These are phyloP conservation scores for Hemileccinum rubropunctum DNA, from an alignment of 768 basidiomycete species.

Conservation along the genomic window DNA sequence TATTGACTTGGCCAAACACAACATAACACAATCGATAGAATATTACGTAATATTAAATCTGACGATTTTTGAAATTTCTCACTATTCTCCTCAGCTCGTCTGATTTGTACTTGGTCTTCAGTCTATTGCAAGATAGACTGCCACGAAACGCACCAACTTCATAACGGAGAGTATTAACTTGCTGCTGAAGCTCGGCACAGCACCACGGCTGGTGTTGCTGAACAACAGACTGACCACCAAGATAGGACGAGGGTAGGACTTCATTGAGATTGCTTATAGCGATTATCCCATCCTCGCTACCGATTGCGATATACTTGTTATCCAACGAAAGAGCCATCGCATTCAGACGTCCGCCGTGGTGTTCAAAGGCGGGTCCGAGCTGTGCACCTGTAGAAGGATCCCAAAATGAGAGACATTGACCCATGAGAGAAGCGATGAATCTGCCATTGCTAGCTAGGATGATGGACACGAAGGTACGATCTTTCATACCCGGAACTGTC, in stretches of 20 bases:
- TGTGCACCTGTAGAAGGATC: constrained; percentile 2
- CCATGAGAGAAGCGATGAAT: neutral
- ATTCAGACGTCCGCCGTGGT: neutral
- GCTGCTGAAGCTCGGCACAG: too few relatives aligned
- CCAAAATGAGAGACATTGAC: constrained; percentile 1
- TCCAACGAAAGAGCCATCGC: constrained; percentile 9
- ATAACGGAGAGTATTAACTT: too few relatives aligned
- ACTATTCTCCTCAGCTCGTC: too few relatives aligned
- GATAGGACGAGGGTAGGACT: too few relatives aligned
- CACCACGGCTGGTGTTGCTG: too few relatives aligned
- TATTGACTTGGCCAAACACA: neutral
- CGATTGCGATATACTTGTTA: neutral
- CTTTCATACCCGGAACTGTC: neutral
- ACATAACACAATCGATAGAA: neutral
- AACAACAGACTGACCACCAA: too few relatives aligned
- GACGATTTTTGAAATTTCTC: too few relatives aligned
- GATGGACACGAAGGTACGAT: neutral
- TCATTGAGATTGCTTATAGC: neutral
- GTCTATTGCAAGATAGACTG: too few relatives aligned
- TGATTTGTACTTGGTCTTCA: too few relatives aligned
- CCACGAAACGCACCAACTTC: too few relatives aligned
- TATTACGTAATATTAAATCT: too few relatives aligned
- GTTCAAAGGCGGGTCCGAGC: constrained; percentile 2
- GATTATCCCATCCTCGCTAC: neutral
- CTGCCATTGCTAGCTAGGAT: neutral